A percentile compares a stretch with the other conserved stretches of the same genome.
Conservation (phyloP, 2,329 filamentous ascomycete species). For the Cladosporium oxysporum region DNA sequence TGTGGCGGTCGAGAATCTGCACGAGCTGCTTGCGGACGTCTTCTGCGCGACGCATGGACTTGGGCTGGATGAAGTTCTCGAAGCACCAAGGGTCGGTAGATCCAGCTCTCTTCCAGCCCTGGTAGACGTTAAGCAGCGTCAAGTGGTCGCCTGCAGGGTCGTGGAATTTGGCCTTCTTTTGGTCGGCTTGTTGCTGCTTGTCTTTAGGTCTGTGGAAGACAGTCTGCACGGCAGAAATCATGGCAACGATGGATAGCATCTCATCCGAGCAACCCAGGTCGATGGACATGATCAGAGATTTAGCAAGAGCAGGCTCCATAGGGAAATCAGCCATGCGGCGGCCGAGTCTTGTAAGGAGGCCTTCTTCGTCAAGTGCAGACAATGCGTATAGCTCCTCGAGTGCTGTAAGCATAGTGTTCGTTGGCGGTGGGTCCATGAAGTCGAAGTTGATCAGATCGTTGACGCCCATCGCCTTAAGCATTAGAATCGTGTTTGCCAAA, state of each 20-base stretch:
- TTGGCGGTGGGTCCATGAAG: slow-evolving; percentile 97
- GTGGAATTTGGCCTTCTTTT: slow-evolving; percentile 97
- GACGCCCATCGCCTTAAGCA: slow-evolving; percentile 99
- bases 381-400: slow-evolving; percentile 93
- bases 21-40: slow-evolving; percentile 91
- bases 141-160: slow-evolving; percentile 93
- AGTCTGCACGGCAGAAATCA: slow-evolving; percentile 77
- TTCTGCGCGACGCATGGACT: slow-evolving; percentile 82
- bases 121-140: slow-evolving; percentile 94
- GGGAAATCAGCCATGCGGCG: slow-evolving; percentile 99
- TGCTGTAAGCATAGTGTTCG: slow-evolving; percentile 96
- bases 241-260: slow-evolving; percentile 89
- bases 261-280: slow-evolving; percentile 91
- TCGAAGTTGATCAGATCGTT: slow-evolving; percentile 97
- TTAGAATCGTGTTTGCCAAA: slow-evolving; percentile 86
- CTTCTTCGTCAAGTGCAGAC: slow-evolving; percentile 91
- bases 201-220: slow-evolving; percentile 97
- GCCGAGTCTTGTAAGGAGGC: slow-evolving; percentile 84
- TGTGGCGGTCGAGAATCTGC: slow-evolving; percentile 91
- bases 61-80: slow-evolving; percentile 95
- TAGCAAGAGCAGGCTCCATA: slow-evolving; percentile 91
- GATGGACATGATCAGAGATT: slow-evolving; percentile 83
- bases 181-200: slow-evolving; percentile 92
- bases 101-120: slow-evolving; percentile 86
- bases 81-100: slow-evolving; percentile 91